Conservation (phyloP, 768 basidiomycete genomes). For the Suillus subluteus region DNA sequence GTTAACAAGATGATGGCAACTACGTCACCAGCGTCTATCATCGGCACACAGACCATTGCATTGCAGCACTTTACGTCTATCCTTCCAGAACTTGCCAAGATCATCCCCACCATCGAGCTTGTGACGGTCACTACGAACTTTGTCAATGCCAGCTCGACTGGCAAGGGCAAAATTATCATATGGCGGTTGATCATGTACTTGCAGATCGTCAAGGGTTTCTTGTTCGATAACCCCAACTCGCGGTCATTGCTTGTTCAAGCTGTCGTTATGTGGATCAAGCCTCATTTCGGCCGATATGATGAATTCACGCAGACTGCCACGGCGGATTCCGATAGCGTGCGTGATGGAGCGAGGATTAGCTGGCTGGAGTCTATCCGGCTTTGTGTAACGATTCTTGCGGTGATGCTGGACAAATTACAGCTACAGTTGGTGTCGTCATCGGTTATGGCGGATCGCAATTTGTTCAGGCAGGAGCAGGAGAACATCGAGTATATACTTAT, state of each 20-base stretch:
- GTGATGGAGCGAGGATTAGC: conserved; percentile 75
- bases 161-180: conserved; percentile 86
- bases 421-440: conserved; percentile 72
- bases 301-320: conserved; percentile 68
- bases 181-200: conserved; percentile 95
- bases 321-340: conserved; percentile 65
- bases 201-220: conserved; percentile 85
- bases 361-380: conserved; percentile 94
- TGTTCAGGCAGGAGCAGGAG: conserved; percentile 82
- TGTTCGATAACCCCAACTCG: conserved; percentile 83
- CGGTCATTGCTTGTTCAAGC: conserved; percentile 83
- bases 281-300: conserved; percentile 91
- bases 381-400: conserved; percentile 84
- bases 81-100: conserved; percentile 82
- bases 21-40: conserved; percentile 78
- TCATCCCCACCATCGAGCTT: conserved; percentile 81
- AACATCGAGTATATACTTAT: conserved; percentile 87
- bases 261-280: conserved; percentile 92
- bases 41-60: conserved; percentile 94
- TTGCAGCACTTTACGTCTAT: conserved; percentile 93
- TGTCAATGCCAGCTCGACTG: conserved; percentile 76
- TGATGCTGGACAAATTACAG: conserved; percentile 90
- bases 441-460: conserved; percentile 60
- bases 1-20: conserved; percentile 90
- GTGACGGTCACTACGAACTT: conserved; percentile 87